Percentiles rank a stretch among this genome's conserved stretches.
These are phyloP conservation scores for Erythrophleum ivorense DNA, from an alignment of 331 rosid species.

Conservation along the genomic window DNA sequence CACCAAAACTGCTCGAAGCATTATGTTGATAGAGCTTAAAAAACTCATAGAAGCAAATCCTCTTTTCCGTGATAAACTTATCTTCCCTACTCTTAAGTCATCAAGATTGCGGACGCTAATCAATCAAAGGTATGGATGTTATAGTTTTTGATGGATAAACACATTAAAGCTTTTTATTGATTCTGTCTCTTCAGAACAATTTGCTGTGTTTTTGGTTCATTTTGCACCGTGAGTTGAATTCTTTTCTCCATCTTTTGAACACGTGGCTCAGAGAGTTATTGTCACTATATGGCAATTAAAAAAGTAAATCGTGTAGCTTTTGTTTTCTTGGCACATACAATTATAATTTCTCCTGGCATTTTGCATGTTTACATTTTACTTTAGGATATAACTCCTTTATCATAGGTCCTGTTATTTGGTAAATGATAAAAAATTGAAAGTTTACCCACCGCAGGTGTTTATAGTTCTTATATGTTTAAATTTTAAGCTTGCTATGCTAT, in stretches of 20 bases:
- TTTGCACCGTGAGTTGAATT: no score
- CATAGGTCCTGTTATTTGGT: slow-evolving; percentile 7
- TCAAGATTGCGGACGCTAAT: slow-evolving; percentile 80
- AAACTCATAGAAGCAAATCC: slow-evolving; percentile 87
- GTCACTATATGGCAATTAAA: not conserved
- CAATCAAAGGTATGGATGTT: slow-evolving; percentile 73
- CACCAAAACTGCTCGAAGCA: slow-evolving; percentile 84
- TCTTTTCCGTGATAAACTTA: slow-evolving; percentile 81
- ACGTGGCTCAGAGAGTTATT: no score
- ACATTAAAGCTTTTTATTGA: not conserved
- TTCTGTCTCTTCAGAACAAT: not conserved
- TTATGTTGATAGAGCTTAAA: slow-evolving; percentile 84
- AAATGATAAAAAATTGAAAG: slow-evolving; percentile 19
- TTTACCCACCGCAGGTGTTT: not conserved
- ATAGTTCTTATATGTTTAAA: not conserved
- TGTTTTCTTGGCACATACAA: not conserved
- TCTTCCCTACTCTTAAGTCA: slow-evolving; percentile 73
- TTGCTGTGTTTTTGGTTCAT: no score
- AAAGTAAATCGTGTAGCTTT: not conserved
- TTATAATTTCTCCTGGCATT: slow-evolving; percentile 22
- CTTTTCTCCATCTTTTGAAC: no score
- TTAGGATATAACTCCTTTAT: slow-evolving; percentile 10
- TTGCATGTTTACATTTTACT: slow-evolving; percentile 5
- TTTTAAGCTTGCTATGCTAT: slow-evolving; percentile 13
- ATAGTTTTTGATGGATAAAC: not conserved